Conservation (phyloP, 1,284 basidiomycete species). For the Cryptococcus floricola region DNA sequence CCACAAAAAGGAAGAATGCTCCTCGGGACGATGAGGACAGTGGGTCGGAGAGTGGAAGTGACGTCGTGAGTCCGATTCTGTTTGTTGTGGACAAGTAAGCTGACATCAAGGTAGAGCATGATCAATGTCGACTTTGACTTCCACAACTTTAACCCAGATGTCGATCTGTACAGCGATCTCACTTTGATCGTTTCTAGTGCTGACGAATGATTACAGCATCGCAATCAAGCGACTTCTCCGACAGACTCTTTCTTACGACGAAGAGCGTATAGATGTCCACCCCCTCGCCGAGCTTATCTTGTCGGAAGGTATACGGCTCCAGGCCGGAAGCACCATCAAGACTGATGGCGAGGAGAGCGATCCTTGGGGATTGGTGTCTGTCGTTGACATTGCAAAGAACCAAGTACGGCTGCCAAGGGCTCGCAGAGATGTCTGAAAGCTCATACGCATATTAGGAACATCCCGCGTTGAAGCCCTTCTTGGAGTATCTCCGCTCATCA, state of each 20-base stretch:
- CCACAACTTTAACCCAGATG: conserved; percentile 72
- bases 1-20: conserved; percentile 37
- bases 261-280: conserved; percentile 64
- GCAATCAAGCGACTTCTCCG: conserved; percentile 73
- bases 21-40: conserved; percentile 39
- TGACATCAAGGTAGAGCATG: conserved; percentile 52
- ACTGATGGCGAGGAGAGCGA: conserved; percentile 84
- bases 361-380: conserved; percentile 78
- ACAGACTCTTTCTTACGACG: conserved; percentile 80
- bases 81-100: not conserved
- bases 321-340: conserved; percentile 78
- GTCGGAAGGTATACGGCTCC: conserved; percentile 52
- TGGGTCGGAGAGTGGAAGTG: conserved; percentile 34
- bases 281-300: conserved; percentile 74
- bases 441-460: conserved; percentile 47
- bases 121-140: conserved; percentile 89
- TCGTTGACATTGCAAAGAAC: conserved; percentile 73
- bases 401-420: conserved; percentile 53
- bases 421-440: not conserved
- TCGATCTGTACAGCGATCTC: conserved; percentile 60
- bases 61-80: conserved; percentile 31
- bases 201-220: conserved; percentile 47
- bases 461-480: conserved; percentile 64
- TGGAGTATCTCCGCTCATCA: conserved; percentile 62
- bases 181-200: not conserved